phyloP scores from a whole-genome alignment of 2,329 filamentous ascomycete genomes.

The Zymoseptoria ardabiliae region DNA sequence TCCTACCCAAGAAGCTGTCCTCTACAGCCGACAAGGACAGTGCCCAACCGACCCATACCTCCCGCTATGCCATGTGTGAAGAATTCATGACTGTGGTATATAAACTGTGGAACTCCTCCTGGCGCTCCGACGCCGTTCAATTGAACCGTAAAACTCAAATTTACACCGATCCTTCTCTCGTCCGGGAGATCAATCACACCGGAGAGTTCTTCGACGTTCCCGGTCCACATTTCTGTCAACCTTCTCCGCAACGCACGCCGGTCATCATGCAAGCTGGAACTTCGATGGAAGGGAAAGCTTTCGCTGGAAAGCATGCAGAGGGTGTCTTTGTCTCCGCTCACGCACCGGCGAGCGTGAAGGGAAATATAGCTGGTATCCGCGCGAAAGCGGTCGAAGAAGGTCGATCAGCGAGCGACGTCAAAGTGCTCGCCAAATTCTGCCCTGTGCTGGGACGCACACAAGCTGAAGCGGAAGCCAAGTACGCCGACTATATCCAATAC shows the following conservation, averaged over 20 bases:
- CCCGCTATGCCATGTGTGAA: constrained; percentile 56
- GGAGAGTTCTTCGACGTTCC: constrained; percentile 59
- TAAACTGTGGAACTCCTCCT: constrained; percentile 61
- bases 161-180: constrained; percentile 52
- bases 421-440: constrained; percentile 60
- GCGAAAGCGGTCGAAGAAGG: constrained; percentile 48
- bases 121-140: constrained; percentile 59
- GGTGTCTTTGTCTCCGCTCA: constrained; percentile 64
- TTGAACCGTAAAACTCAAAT: constrained; percentile 51
- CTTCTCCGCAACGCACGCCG: constrained; percentile 60
- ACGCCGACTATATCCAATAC: constrained; percentile 53
- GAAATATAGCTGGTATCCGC: constrained; percentile 57
- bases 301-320: constrained; percentile 64
- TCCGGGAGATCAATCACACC: constrained; percentile 59
- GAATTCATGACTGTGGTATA: constrained; percentile 54
- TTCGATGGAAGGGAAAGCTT: constrained; percentile 56
- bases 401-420: constrained; percentile 54
- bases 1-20: constrained; percentile 24
- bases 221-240: constrained; percentile 59
- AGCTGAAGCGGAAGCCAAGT: constrained; percentile 59
- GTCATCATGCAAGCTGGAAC: constrained; percentile 65
- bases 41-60: constrained; percentile 54
- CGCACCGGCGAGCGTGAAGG: constrained; percentile 53
- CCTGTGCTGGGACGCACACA: constrained; percentile 59
- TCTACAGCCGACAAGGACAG: constrained; percentile 41